Evolutionary conservation across 192 early-diverging fungal species (phyloP).

Genomic region (Piromyces finnis): DNA sequence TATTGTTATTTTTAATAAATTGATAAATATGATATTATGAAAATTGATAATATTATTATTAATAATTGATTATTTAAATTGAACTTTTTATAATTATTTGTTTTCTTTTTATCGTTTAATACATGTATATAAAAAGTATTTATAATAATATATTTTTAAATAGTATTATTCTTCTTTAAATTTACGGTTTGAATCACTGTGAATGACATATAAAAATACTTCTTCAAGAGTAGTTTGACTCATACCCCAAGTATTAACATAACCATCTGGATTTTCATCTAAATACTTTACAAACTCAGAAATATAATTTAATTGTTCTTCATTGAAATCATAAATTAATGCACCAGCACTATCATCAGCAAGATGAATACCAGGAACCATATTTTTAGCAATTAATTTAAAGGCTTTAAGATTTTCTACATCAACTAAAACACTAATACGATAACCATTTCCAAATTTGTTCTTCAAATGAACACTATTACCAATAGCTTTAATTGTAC

Average conservation of each 20-base stretch:
- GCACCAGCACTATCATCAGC: slow-evolving; percentile 3
- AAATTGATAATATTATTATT: too few species aligned
- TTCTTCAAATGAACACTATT: slow-evolving; percentile 46
- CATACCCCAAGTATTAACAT: slow-evolving; percentile 4
- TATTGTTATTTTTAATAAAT: too few species aligned
- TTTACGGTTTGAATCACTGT: background rate
- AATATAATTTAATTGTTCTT: background rate
- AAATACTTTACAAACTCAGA: slow-evolving; percentile 2
- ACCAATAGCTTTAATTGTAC: slow-evolving; percentile 36
- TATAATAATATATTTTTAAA: too few species aligned
- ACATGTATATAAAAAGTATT: too few species aligned
- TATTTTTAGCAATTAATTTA: background rate
- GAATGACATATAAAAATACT: background rate
- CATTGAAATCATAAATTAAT: slow-evolving; percentile 1
- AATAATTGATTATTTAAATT: too few species aligned
- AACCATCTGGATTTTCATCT: background rate
- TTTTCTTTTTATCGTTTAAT: too few species aligned
- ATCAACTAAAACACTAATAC: slow-evolving; percentile 14
- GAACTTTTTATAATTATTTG: too few species aligned
- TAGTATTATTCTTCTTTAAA: background rate
- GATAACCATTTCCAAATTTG: slow-evolving; percentile 57
- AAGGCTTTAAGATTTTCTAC: background rate
- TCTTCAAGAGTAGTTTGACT: background rate
- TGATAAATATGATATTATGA: too few species aligned
- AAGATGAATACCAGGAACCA: slow-evolving; percentile 1